Percentiles rank a stretch among this genome's conserved stretches.
Conservation (phyloP, 495 filamentous ascomycete species). For the Chlorociboria aeruginascens region DNA sequence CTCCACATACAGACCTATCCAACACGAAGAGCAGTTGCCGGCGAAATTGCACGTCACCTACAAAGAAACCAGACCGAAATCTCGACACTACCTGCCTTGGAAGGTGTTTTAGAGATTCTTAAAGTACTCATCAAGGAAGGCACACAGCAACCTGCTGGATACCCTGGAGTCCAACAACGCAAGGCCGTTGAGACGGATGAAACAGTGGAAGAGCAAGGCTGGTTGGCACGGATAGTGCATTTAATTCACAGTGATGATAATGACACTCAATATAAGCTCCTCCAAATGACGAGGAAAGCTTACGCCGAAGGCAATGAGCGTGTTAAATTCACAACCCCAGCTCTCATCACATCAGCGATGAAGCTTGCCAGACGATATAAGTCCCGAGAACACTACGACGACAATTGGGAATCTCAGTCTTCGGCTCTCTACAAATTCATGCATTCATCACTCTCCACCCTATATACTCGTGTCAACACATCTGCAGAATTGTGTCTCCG, state of each 20-base stretch:
- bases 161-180: slow-evolving; percentile 66
- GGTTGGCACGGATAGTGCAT: slow-evolving; percentile 85
- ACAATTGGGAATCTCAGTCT: slow-evolving; percentile 87
- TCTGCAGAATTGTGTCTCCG: slow-evolving; percentile 78
- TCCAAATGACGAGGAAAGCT: slow-evolving; percentile 79
- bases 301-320: slow-evolving; percentile 90
- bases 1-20: slow-evolving; percentile 88
- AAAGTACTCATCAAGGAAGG: slow-evolving; percentile 90
- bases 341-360: slow-evolving; percentile 79
- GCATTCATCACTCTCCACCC: slow-evolving; percentile 72
- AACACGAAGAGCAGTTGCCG: slow-evolving; percentile 80
- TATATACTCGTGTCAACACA: slow-evolving; percentile 72
- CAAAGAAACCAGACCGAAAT: slow-evolving; percentile 72
- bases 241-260: slow-evolving; percentile 73
- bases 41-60: slow-evolving; percentile 68
- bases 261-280: slow-evolving; percentile 86
- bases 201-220: slow-evolving; percentile 94
- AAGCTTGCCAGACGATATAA: slow-evolving; percentile 87
- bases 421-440: slow-evolving; percentile 90
- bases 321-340: slow-evolving; percentile 88
- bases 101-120: slow-evolving; percentile 78
- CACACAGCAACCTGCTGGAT: slow-evolving; percentile 69
- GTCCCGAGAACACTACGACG: slow-evolving; percentile 81
- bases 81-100: slow-evolving; percentile 61
- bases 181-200: slow-evolving; percentile 76